A percentile compares a stretch with the other conserved stretches of the same genome.
Conservation (phyloP, 768 basidiomycete species). For the Daedaleopsis nitida region DNA sequence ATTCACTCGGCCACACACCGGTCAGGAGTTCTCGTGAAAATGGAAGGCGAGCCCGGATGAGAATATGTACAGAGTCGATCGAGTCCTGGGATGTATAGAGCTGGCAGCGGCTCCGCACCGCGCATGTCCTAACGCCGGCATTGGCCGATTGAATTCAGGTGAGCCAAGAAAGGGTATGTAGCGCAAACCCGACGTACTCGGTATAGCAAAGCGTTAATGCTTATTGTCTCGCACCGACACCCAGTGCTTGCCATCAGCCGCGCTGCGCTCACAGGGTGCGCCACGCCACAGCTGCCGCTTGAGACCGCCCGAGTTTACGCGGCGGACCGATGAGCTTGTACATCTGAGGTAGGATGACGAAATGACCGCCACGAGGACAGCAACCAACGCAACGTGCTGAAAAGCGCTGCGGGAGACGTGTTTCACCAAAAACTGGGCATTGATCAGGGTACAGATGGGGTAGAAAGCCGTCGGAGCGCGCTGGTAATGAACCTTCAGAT, state of each 20-base stretch:
- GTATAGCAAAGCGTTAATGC: too few relatives aligned
- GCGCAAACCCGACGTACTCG: neutral
- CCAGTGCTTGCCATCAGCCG: too few relatives aligned
- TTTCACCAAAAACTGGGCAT: neutral
- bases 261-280: too few relatives aligned
- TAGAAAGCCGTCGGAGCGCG: neutral
- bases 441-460: too few relatives aligned
- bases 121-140: conserved; percentile 7
- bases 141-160: conserved; percentile 4
- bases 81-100: neutral
- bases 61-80: conserved; percentile 6
- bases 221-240: too few relatives aligned
- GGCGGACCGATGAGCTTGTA: too few relatives aligned
- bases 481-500: neutral
- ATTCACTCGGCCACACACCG: conserved; percentile 5
- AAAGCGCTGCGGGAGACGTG: neutral
- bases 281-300: too few relatives aligned
- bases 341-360: too few relatives aligned
- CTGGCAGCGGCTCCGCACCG: conserved; percentile 3
- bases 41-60: neutral
- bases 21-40: neutral
- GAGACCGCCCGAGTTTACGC: too few relatives aligned
- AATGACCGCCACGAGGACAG: too few relatives aligned
- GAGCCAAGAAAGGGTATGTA: neutral
- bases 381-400: too few relatives aligned